Conservation (phyloP, 179 eudicot genomes). For the Drosera spatulata region DNA sequence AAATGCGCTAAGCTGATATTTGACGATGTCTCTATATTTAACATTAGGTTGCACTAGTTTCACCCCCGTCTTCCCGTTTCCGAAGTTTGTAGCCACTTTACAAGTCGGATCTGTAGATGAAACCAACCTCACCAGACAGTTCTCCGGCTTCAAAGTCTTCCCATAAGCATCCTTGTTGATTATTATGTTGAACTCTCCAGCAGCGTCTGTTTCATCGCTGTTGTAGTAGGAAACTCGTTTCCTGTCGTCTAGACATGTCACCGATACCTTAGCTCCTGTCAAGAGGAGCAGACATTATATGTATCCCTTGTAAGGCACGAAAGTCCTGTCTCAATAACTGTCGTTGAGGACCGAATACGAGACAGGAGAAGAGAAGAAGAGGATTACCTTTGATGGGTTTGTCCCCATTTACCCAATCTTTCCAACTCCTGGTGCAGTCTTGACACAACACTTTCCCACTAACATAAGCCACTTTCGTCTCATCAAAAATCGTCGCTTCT, state of each 20-base stretch:
- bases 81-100: slow-evolving; percentile 49
- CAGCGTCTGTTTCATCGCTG: slow-evolving; percentile 57
- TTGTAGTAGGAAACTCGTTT: slow-evolving; percentile 36
- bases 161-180: slow-evolving; percentile 25
- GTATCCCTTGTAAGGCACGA: too few species aligned
- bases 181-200: slow-evolving; percentile 38
- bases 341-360: too few species aligned
- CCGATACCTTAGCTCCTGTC: slow-evolving; percentile 48
- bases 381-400: slow-evolving; percentile 55
- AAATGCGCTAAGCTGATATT: slow-evolving; percentile 42
- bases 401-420: slow-evolving; percentile 49
- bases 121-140: slow-evolving; percentile 50
- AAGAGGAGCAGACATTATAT: too few species aligned
- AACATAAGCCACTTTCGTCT: slow-evolving; percentile 33
- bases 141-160: slow-evolving; percentile 33
- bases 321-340: too few species aligned
- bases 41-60: slow-evolving; percentile 38
- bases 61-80: slow-evolving; percentile 48
- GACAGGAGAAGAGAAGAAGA: not conserved
- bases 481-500: slow-evolving; percentile 5
- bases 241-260: slow-evolving; percentile 54
- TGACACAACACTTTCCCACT: slow-evolving; percentile 69
- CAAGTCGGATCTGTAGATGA: slow-evolving; percentile 56
- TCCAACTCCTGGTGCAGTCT: slow-evolving; percentile 54
- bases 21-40: slow-evolving; percentile 35